Base-by-base conservation (phyloP, 1,284 basidiomycete genomes). In the Apiotrichum brassicae region DNA sequence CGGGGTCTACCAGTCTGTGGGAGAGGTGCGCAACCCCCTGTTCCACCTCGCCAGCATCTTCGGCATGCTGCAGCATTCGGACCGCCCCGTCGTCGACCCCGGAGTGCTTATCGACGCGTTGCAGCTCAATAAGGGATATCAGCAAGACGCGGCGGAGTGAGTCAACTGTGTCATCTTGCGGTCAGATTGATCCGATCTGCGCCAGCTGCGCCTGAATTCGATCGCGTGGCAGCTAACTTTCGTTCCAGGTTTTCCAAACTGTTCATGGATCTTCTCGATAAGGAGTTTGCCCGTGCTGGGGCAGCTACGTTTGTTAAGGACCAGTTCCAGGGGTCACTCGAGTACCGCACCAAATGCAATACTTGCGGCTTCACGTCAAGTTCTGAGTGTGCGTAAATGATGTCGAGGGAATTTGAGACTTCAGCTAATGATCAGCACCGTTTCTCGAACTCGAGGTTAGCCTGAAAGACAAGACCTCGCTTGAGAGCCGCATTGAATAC, bases 111-210 rank as follows among this genome's bases (percentile, higher is more conserved):
- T 92, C 11, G 84, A 91, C 62, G 86, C 87, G 57, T 74, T 95
- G 46, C 80, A 83, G 52, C 75, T 95, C 34, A 79, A 84, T 33
- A 83, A 83, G 11, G 79, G 82, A 1, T 85, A 91, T 64, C 91
- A 95, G 64, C 91, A 95, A 73, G 91, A 95, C 75, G 91, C 91
- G 26, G 87, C 91, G 70, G 91, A 95, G 88, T 92, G 62, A 53
- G 81, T 74, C 11, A n/a, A n/a, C n/a, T n/a, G n/a, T 25, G 14
- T 6, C 5, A 2, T 20, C 19, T 23, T 14, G 9, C 18, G n/a
- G n/a, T n/a, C n/a, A n/a, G n/a, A n/a, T n/a, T n/a, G n/a, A n/a
- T n/a, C n/a, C n/a, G n/a, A n/a, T n/a, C n/a, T n/a, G n/a, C n/a
- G n/a, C n/a, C n/a, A n/a, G n/a, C n/a, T n/a, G n/a, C n/a, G n/a